phyloP scores from a whole-genome alignment of 2,329 filamentous ascomycete genomes.

The Neofusicoccum cordaticola region DNA sequence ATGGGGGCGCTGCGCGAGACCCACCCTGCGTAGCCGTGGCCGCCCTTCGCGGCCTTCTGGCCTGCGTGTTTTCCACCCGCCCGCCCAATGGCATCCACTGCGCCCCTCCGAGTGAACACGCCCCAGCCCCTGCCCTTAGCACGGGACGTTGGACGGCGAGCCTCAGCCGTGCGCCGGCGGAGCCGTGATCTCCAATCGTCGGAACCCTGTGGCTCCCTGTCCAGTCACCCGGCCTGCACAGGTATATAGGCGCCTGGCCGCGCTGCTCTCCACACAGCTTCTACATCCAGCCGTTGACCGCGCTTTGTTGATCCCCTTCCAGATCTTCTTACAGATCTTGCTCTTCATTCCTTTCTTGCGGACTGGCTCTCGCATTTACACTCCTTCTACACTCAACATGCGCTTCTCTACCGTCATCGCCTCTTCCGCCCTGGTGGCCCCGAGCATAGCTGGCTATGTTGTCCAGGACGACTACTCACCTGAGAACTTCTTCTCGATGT shows the following conservation, averaged over 20 bases:
- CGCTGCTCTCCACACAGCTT: not conserved
- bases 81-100: not conserved
- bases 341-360: not conserved
- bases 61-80: not conserved
- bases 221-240: not conserved
- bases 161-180: slow-evolving; percentile 1
- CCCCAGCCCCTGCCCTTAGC: not conserved
- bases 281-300: slow-evolving; percentile 12
- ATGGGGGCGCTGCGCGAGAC: not conserved
- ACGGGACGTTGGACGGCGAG: not conserved
- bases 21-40: not conserved
- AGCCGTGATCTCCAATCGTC: slow-evolving; percentile 11
- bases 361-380: not conserved
- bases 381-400: slow-evolving; percentile 28
- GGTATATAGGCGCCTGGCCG: slow-evolving; percentile 9
- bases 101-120: not conserved
- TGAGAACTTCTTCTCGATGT: slow-evolving; percentile 35
- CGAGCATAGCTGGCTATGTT: slow-evolving; percentile 36
- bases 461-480: slow-evolving; percentile 22
- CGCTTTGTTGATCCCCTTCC: slow-evolving; percentile 10
- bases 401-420: slow-evolving; percentile 35
- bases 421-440: slow-evolving; percentile 31
- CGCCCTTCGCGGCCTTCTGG: not conserved
- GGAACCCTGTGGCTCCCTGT: not conserved
- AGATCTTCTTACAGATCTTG: not conserved